These are phyloP conservation scores for Leptographium procerum DNA, from an alignment of 2,329 filamentous ascomycete species.

Conservation along the genomic window DNA sequence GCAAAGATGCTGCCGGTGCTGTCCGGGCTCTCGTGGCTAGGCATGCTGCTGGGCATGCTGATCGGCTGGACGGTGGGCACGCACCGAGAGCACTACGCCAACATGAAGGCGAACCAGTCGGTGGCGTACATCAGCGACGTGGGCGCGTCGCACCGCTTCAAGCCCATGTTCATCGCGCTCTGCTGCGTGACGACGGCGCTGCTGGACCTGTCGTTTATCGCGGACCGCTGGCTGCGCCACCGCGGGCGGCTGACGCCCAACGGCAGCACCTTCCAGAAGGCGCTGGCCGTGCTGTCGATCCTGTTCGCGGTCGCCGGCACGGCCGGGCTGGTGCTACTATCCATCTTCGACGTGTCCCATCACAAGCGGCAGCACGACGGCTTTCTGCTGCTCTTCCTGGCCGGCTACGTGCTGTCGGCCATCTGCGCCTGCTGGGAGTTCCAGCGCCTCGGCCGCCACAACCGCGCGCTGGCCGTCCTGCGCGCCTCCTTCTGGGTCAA, in stretches of 20 bases:
- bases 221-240: slow-evolving; percentile 80
- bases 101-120: slow-evolving; percentile 44
- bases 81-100: slow-evolving; percentile 43
- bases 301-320: slow-evolving; percentile 64
- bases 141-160: slow-evolving; percentile 44
- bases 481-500: slow-evolving; percentile 80
- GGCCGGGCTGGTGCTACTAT: slow-evolving; percentile 67
- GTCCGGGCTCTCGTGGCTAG: slow-evolving; percentile 52
- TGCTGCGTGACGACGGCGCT: slow-evolving; percentile 61
- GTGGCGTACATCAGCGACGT: slow-evolving; percentile 67
- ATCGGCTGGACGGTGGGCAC: slow-evolving; percentile 54
- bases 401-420: slow-evolving; percentile 72
- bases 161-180: slow-evolving; percentile 69
- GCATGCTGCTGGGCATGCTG: slow-evolving; percentile 58
- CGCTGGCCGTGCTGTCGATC: slow-evolving; percentile 50
- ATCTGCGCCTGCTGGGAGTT: slow-evolving; percentile 88
- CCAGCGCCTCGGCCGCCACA: slow-evolving; percentile 69
- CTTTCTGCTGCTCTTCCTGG: slow-evolving; percentile 76
- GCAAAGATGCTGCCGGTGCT: slow-evolving; percentile 57
- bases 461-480: slow-evolving; percentile 64
- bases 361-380: slow-evolving; percentile 59
- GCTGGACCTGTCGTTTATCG: slow-evolving; percentile 68
- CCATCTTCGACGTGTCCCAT: slow-evolving; percentile 71
- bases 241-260: slow-evolving; percentile 68
- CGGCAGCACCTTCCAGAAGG: slow-evolving; percentile 47